These are phyloP conservation scores for Cornus florida DNA, from an alignment of 148 eudicot species.

Conservation along the genomic window DNA sequence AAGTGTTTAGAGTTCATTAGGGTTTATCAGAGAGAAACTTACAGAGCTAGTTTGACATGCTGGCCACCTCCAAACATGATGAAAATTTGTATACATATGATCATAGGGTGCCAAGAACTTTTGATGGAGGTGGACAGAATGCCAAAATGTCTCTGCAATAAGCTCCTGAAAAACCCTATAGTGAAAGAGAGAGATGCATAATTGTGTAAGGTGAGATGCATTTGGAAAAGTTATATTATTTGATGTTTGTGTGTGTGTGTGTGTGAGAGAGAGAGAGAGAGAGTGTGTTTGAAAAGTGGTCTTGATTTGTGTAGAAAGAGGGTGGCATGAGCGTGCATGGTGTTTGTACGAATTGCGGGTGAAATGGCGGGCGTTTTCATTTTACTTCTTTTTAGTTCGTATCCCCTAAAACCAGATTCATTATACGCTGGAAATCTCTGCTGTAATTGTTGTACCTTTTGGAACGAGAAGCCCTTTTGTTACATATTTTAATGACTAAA, in stretches of 20 bases:
- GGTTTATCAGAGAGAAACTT: slow-evolving; percentile 12
- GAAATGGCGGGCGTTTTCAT: neutral
- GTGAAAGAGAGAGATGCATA: neutral
- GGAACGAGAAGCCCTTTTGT: neutral
- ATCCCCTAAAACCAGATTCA: neutral
- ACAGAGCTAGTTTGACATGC: slow-evolving; percentile 28
- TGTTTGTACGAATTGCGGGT: slow-evolving; percentile 15
- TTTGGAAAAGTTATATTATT: neutral
- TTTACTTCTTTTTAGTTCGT: neutral
- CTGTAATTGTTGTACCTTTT: neutral
- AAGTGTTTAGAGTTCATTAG: neutral
- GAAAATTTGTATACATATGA: neutral
- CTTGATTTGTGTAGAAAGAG: slow-evolving; percentile 16
- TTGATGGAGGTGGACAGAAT: slow-evolving; percentile 30
- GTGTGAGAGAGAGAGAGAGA: neutral
- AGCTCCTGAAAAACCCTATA: slow-evolving; percentile 15
- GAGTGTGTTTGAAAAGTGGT: slow-evolving; percentile 3
- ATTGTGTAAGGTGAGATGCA: neutral
- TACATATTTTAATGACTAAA: neutral
- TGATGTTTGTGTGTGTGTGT: neutral
- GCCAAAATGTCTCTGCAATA: slow-evolving; percentile 31
- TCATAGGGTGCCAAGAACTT: neutral
- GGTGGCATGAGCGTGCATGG: slow-evolving; percentile 33
- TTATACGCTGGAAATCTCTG: neutral
- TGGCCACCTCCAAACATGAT: slow-evolving; percentile 21